phyloP scores from a whole-genome alignment of 371 early-diverging fungal species.

The Lichtheimia ramosa region DNA sequence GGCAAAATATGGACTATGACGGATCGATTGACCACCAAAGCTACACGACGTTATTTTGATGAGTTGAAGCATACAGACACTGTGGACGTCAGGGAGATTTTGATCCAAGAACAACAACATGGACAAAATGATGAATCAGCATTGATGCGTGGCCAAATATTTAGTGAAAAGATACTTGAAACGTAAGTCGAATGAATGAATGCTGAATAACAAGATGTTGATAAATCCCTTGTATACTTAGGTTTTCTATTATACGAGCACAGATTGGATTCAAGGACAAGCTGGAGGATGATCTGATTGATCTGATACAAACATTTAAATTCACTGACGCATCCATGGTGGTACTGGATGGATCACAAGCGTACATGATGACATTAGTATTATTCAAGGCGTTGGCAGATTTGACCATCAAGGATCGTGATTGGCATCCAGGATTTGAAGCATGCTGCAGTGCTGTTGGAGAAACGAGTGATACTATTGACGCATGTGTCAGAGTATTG shows the following conservation, averaged over 20 bases:
- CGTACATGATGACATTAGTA: conserved; percentile 50
- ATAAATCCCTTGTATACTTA: conserved; percentile 1
- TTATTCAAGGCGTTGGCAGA: conserved; percentile 39
- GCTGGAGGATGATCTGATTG: conserved; percentile 45
- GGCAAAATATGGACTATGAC: conserved; percentile 57
- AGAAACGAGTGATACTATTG: conserved; percentile 34
- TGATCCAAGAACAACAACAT: conserved; percentile 22
- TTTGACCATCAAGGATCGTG: conserved; percentile 7
- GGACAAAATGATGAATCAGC: conserved; percentile 22
- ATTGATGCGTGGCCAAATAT: conserved; percentile 43
- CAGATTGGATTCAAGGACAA: conserved; percentile 31
- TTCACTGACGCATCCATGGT: conserved; percentile 44
- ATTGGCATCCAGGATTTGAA: conserved; percentile 32
- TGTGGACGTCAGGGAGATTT: conserved; percentile 3
- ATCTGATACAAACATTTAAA: conserved; percentile 47
- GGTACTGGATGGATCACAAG: conserved; percentile 36
- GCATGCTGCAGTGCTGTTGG: conserved; percentile 33
- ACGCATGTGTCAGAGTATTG: conserved; percentile 49
- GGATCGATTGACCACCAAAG: conserved; percentile 45
- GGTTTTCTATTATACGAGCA: conserved; percentile 34
- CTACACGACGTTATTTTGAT: conserved; percentile 36
- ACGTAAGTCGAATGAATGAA: conserved; percentile 32
- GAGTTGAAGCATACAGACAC: conserved; percentile 15
- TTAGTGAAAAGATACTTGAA: conserved; percentile 50
- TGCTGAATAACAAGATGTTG: neutral